Base-by-base conservation (phyloP, 1,139 yeast genomes). In the Blastobotrys proliferans region DNA sequence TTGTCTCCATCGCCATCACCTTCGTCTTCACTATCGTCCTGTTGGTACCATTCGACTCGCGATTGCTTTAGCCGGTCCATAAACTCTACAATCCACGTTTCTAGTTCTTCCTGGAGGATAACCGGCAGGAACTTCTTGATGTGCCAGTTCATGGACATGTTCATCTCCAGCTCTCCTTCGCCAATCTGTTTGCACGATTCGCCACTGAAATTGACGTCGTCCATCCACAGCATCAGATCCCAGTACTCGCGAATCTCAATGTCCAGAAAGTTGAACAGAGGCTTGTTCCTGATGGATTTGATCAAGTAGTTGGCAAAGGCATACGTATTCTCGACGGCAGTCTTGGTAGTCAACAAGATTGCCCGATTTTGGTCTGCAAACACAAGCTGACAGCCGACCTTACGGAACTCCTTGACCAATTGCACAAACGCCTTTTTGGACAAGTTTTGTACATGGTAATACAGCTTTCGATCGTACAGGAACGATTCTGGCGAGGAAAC, bases 221-320 rank as follows among this genome's bases (percentile, higher is more conserved):
- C 97, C 95, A 90, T 86, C 97, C 98, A 94, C 3, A 92, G 68
- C 49, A 94, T 68, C 14, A 84, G 60, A 61, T 92, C 97, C 98
- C 98, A 92, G 58, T 87, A 90, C 53, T 79, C 79, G 13, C 73
- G 74, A 38, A 92, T 82, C 24, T 70, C 68, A 53, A 94, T 66
- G 54, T 90, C 97, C 53, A 94, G 67, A 60, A 81, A 88, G 53
- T 83, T 80, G 64, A 92, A 92, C 50, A 88, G 64, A 0, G 95
- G 94, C 55, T 81, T 84, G 1, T 87, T 73, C 54, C 96, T 72
- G 4, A 90, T 79, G 1, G 94, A 80, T 52, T 85, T 83, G 35
- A 86, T 73, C 38, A 88, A 70, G 58, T 88, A 88, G 53, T 86
- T 88, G n/a, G 96, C 94, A 61, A 83, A 90, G 0, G 97, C 95